Evolutionary conservation across 192 early-diverging fungal genomes (phyloP).

Genomic region (Coemansia sp.): DNA sequence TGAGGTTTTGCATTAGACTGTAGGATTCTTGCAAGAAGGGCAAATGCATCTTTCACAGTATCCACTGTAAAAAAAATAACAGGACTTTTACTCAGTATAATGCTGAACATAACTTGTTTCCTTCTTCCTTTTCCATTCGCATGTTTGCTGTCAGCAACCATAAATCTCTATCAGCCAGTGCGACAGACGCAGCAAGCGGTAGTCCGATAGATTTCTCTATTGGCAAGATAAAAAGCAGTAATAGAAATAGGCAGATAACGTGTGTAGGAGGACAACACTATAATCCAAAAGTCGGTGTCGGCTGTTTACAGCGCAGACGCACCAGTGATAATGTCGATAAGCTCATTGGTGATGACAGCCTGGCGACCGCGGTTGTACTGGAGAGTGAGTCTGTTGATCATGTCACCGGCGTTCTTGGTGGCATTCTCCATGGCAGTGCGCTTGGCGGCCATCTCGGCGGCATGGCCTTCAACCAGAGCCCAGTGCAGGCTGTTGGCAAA

Average conservation of each 20-base stretch:
- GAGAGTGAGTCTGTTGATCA: conserved; percentile 94
- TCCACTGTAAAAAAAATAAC: no score
- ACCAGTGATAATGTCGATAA: conserved; percentile 97
- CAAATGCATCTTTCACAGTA: no score
- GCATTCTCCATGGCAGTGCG: conserved; percentile 99
- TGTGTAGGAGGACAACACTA: background rate
- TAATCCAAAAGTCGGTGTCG: background rate
- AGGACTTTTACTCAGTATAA: no score
- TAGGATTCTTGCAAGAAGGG: no score
- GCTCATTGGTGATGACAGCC: conserved; percentile 97
- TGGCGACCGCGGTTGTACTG: conserved; percentile 98
- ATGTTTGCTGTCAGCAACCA: no score
- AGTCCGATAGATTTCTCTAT: background rate
- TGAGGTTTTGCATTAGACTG: no score
- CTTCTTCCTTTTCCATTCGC: no score
- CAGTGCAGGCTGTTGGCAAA: conserved; percentile 94
- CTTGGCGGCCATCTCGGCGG: conserved; percentile 93
- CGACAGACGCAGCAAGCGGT: no score
- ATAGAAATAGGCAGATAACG: background rate
- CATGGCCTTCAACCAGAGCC: conserved; percentile 95
- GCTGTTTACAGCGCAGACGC: conserved; percentile 80
- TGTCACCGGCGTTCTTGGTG: conserved; percentile 98
- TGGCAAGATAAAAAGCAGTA: background rate
- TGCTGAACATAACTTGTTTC: no score
- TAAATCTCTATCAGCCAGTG: no score